A percentile compares a stretch with the other conserved stretches of the same genome.
Evolutionary conservation across 257 asterid genomes (phyloP).

Genomic region (Solanum etuberosum): DNA sequence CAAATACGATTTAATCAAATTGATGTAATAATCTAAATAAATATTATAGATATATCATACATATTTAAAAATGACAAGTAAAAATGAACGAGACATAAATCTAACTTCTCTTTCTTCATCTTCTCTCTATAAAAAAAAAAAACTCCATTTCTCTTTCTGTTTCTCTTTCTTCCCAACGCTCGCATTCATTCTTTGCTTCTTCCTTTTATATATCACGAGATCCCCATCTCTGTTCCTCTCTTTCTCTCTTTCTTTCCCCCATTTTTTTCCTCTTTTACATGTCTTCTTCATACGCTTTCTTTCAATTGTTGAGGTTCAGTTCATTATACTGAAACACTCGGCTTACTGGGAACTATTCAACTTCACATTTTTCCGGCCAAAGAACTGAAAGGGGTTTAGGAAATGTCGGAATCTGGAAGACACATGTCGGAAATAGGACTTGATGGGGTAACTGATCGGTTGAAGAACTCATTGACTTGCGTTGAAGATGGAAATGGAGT

Average conservation of each 20-base stretch:
- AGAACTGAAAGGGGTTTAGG: background rate
- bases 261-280: background rate
- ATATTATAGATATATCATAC: too few relatives aligned
- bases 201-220: conserved; percentile 57
- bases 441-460: conserved; percentile 44
- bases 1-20: too few relatives aligned
- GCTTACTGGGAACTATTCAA: background rate
- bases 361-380: background rate
- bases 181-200: conserved; percentile 56
- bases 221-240: conserved; percentile 37
- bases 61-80: too few relatives aligned
- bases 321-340: background rate
- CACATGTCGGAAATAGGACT: conserved; percentile 16
- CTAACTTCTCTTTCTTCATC: background rate
- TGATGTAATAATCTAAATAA: too few relatives aligned
- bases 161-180: conserved; percentile 26
- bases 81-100: background rate
- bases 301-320: background rate
- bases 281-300: conserved; percentile 11
- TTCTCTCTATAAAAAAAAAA: conserved; percentile 6
- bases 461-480: conserved; percentile 23
- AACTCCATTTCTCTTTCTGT: background rate
- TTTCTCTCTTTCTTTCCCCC: background rate
- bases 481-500: conserved; percentile 4
- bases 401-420: conserved; percentile 39